A percentile compares a stretch with the other conserved stretches of the same genome.
Conservation (phyloP, 208 protist genomes). For the Leishmania guyanensis region DNA sequence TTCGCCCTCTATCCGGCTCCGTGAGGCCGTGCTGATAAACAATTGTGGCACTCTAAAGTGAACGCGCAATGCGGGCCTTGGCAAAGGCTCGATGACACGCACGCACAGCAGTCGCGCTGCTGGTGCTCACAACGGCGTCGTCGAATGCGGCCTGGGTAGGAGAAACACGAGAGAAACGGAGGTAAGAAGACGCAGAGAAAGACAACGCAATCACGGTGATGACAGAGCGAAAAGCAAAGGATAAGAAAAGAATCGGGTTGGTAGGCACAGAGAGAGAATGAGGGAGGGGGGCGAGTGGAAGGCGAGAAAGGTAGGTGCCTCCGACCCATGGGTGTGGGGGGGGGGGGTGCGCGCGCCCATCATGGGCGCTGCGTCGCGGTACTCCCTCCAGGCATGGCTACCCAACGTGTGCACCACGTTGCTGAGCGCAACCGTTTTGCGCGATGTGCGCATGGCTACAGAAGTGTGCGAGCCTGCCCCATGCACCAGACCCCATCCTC, state of each 20-base stretch:
- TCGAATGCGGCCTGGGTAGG: not conserved
- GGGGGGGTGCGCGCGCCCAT: not conserved
- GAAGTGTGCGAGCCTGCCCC: not conserved
- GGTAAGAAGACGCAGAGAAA: not conserved
- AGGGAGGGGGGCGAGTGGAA: not conserved
- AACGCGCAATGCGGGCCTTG: not conserved
- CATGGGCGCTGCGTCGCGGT: not conserved
- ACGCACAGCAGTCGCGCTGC: not conserved
- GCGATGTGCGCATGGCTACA: not conserved
- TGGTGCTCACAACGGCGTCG: not conserved
- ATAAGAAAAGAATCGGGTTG: not conserved
- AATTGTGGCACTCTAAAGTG: not conserved
- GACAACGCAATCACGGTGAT: not conserved
- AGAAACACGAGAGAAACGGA: not conserved
- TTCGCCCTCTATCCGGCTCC: not conserved
- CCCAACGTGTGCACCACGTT: not conserved
- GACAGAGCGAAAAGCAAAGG: not conserved
- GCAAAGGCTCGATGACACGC: conserved; percentile 6
- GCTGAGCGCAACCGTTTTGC: not conserved
- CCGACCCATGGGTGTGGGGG: not conserved
- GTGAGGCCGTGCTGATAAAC: not conserved
- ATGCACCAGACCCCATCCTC: not conserved
- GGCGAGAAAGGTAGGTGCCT: not conserved
- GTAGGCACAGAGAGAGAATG: not conserved
- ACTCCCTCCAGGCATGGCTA: not conserved